These are phyloP conservation scores for Calonectria honghensis DNA, from an alignment of 2,329 filamentous ascomycete genomes.

Conservation along the genomic window DNA sequence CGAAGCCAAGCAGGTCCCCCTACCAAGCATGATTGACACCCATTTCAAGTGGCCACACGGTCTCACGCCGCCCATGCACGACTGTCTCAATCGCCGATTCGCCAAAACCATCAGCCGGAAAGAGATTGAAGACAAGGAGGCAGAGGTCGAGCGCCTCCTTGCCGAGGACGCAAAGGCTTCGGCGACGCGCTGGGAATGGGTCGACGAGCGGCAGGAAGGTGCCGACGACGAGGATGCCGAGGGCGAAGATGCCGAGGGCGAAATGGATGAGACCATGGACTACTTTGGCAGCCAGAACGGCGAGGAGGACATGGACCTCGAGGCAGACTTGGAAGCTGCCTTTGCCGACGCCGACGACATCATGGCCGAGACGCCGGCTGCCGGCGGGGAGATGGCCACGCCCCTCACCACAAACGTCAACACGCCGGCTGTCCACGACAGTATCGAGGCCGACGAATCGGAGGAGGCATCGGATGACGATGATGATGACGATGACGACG, in stretches of 20 bases:
- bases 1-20: slow-evolving; percentile 79
- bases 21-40: slow-evolving; percentile 82
- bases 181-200: slow-evolving; percentile 78
- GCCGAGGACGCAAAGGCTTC: slow-evolving; percentile 79
- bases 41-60: slow-evolving; percentile 88
- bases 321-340: slow-evolving; percentile 74
- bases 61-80: slow-evolving; percentile 90
- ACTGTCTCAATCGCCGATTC: slow-evolving; percentile 87
- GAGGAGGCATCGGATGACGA: slow-evolving; percentile 66
- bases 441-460: slow-evolving; percentile 64
- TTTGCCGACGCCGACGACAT: slow-evolving; percentile 66
- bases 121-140: slow-evolving; percentile 89
- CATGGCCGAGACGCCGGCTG: slow-evolving; percentile 64
- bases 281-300: slow-evolving; percentile 61
- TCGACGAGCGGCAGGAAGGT: slow-evolving; percentile 70
- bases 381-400: slow-evolving; percentile 66
- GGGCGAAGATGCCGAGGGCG: slow-evolving; percentile 72
- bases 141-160: slow-evolving; percentile 84
- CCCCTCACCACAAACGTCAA: slow-evolving; percentile 66
- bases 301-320: slow-evolving; percentile 69
- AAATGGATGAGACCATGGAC: slow-evolving; percentile 65
- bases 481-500: slow-evolving; percentile 72
- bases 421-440: slow-evolving; percentile 68
- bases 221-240: slow-evolving; percentile 65
- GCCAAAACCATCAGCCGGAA: slow-evolving; percentile 88